phyloP scores from a whole-genome alignment of 441 rosid genomes.

The Codiaeum variegatum region DNA sequence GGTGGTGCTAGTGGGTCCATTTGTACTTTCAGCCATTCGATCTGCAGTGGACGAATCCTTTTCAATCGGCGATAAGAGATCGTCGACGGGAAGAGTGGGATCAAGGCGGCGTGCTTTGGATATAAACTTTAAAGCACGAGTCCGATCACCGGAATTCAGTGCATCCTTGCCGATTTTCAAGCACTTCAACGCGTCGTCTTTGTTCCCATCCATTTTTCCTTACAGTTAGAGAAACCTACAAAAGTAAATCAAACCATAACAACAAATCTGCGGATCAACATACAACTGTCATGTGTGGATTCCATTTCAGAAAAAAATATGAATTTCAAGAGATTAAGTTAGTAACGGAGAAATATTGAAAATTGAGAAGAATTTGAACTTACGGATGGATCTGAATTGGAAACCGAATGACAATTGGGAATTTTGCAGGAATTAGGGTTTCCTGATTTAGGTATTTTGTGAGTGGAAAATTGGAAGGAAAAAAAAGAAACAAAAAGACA shows the following conservation, averaged over 20 bases:
- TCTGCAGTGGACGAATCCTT: conserved; percentile 22
- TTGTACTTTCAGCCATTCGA: conserved; percentile 17
- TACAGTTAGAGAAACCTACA: neutral
- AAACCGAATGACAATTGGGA: neutral
- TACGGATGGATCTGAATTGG: conserved; percentile 10
- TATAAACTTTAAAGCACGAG: conserved; percentile 76
- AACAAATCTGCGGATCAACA: neutral
- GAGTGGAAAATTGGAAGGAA: neutral
- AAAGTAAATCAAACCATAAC: neutral
- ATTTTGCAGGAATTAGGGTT: conserved; percentile 13
- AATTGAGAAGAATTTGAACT: conserved; percentile 2
- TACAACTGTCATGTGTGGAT: neutral
- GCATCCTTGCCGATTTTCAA: conserved; percentile 73
- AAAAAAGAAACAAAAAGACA: neutral
- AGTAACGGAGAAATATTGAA: neutral
- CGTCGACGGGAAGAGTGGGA: conserved; percentile 57
- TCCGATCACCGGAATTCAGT: conserved; percentile 57
- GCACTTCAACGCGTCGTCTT: conserved; percentile 90
- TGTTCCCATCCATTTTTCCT: conserved; percentile 74
- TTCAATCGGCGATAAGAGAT: conserved; percentile 46
- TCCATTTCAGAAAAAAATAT: neutral
- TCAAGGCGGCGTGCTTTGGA: conserved; percentile 87
- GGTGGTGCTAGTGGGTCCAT: conserved; percentile 25
- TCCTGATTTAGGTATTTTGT: conserved; percentile 8
- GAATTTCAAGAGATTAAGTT: neutral